Base-by-base conservation (phyloP, 2,329 filamentous ascomycete species). In the Nothophaeocryptopus gaeumannii region DNA sequence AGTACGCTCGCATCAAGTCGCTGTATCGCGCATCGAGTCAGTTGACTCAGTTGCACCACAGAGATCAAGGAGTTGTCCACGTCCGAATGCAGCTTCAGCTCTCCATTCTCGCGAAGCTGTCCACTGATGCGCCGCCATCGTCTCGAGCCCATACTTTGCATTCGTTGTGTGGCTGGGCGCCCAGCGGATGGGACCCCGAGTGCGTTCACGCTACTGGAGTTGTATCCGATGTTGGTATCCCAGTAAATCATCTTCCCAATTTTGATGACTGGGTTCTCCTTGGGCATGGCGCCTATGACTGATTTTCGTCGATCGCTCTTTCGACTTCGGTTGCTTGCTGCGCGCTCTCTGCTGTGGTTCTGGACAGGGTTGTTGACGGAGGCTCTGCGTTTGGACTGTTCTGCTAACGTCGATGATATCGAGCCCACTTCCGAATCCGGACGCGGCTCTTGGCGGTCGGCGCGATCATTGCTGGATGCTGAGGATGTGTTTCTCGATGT, bases 91-190 rank as follows among this genome's bases (percentile, higher is more conserved):
- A 99, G 79, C 64, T 92, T 95, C 66, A 99, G 85, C 65, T 95
- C 89, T 50, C 93, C 93, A 61, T 96, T 96, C 65, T 97, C 93
- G 59, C 95, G 88, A 16, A 99, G 76, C 13, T 93, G 95, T 69
- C 91, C 96, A 29, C 90, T 96, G 3, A 97, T 89, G 56, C 82
- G 82, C 61, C 88, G 83, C 93, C 93, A 97, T 9, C 85, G 80
- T n/a, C 77, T 74, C 39, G 78, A 78, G 45, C 79, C 73, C 33
- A 78, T 73, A 58, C 77, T 79, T 62, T 81, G 78, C 59, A 82
- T 73, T 50, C 77, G 74, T 60, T 79, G 77, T 5, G 75, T 76
- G 20, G 76, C 78, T 10, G 79, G 74, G 20, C 78, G 44, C 30
- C 54, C 50, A 12, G 59, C 47, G 13, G 52, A 55, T 15, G 56